These are phyloP conservation scores for Boletellus sp. DNA, from an alignment of 768 basidiomycete species.

Conservation along the genomic window DNA sequence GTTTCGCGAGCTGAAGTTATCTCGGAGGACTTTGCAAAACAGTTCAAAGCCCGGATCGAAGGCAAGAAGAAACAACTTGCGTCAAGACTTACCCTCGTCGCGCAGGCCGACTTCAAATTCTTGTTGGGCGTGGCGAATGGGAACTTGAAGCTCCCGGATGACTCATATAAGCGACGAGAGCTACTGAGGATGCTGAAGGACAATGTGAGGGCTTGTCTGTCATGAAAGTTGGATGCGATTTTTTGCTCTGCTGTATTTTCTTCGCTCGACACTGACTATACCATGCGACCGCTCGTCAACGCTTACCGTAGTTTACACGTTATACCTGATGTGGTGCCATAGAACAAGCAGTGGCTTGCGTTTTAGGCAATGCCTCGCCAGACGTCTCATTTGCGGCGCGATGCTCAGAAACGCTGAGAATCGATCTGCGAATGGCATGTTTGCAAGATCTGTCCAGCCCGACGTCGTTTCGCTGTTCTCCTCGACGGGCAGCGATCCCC, in stretches of 20 bases:
- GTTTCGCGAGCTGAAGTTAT: constrained; percentile 86
- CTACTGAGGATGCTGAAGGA: constrained; percentile 53
- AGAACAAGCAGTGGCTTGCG: neutral
- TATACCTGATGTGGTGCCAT: neutral
- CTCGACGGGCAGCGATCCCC: constrained; percentile 61
- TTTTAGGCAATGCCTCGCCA: constrained; percentile 3
- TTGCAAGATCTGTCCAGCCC: constrained; percentile 57
- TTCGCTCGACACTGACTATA: constrained; percentile 3
- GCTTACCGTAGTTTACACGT: constrained; percentile 2
- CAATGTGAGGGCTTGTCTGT: constrained; percentile 31
- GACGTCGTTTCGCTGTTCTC: constrained; percentile 70
- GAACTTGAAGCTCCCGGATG: constrained; percentile 47
- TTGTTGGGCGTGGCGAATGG: constrained; percentile 62
- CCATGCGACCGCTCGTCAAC: neutral
- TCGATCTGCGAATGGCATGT: constrained; percentile 37
- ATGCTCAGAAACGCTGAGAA: constrained; percentile 15
- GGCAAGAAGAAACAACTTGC: constrained; percentile 49
- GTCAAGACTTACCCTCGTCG: constrained; percentile 66
- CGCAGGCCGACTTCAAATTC: constrained; percentile 89
- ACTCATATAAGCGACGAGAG: constrained; percentile 50
- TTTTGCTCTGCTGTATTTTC: constrained; percentile 14
- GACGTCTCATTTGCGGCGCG: constrained; percentile 13
- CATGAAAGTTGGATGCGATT: constrained; percentile 6
- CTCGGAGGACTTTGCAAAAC: constrained; percentile 79
- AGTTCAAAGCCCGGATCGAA: constrained; percentile 81